Base-by-base conservation (phyloP, 2,329 filamentous ascomycete species). In the Fusarium pilosicola region DNA sequence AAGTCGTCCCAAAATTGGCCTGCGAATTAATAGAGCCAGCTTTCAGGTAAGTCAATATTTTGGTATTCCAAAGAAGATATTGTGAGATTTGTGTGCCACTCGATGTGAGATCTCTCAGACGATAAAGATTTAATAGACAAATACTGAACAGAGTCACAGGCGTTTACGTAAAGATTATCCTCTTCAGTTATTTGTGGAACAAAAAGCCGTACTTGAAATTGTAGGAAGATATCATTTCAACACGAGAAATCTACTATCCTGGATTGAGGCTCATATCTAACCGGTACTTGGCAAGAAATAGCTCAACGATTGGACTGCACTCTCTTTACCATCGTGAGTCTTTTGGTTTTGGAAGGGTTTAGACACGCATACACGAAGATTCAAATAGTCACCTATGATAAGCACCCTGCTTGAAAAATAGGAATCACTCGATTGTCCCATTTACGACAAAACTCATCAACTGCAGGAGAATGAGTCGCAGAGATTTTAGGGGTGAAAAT, bases 381-480 rank as follows among this genome's bases (percentile, higher is more conserved):
- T 20, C 12, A 6, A 6, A 32, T 18, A 32, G 11, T 10, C 11
- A 5, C 13, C 5, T 32, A 32, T 9, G 17, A 32, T 18, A 8
- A 9, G n/a, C 3, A 32, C 1, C 3, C 3, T 24, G 15, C 15
- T n/a, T 32, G 28, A 14, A 6, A 13, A 11, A 6, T 5, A 18
- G 11, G 7, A 5, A 4, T 24, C 48, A 3, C 22, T 12, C 14
- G 5, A 7, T 18, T 24, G 30, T 24, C n/a, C 17, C 9, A 6
- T 34, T 36, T 3, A 24, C 8, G 17, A 24, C 48, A 51, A n/a
- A 34, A 7, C 30, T 32, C n/a, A 15, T 24, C 6, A 3, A 34
- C 4, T 11, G 8, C 9, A 54, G 20, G 15, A 11, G 20, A 17
- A 28, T 5, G 17, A 28, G 7, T 2, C 14, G 14, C 3, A 18